These are phyloP conservation scores for Penicillium corylophilum DNA, from an alignment of 2,329 filamentous ascomycete species.

Conservation along the genomic window DNA sequence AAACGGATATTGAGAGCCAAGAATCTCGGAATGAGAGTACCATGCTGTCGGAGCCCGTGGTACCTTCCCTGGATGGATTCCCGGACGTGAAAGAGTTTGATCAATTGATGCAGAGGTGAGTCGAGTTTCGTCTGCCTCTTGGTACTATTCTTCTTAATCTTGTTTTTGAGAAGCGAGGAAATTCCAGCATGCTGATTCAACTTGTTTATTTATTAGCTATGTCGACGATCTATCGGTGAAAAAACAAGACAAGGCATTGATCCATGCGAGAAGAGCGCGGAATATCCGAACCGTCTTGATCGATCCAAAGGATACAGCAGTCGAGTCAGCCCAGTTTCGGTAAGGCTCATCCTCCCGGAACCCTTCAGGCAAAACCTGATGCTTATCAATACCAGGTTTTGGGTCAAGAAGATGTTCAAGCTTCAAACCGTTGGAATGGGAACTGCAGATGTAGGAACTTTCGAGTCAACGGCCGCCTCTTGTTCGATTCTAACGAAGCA, in stretches of 20 bases:
- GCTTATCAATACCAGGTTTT: constrained; percentile 40
- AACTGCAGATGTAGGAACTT: constrained; percentile 36
- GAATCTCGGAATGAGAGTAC: constrained; percentile 44
- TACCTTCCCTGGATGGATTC: constrained; percentile 45
- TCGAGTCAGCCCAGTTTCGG: constrained; percentile 53
- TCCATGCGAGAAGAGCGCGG: constrained; percentile 48
- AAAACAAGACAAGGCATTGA: constrained; percentile 54
- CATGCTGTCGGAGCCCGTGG: constrained; percentile 46
- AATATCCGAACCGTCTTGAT: constrained; percentile 50
- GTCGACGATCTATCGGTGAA: constrained; percentile 51
- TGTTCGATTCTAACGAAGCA: neutral
- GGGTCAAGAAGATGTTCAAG: constrained; percentile 56
- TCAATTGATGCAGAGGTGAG: constrained; percentile 46
- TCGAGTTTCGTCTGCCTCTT: too few species aligned
- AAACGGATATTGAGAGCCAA: constrained; percentile 45
- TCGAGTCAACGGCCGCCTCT: neutral
- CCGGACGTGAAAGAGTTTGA: constrained; percentile 49
- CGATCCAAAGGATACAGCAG: constrained; percentile 51
- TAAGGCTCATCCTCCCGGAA: constrained; percentile 19
- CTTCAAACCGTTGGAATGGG: constrained; percentile 42
- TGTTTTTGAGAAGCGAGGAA: too few species aligned
- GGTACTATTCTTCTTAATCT: too few species aligned
- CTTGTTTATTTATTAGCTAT: constrained; percentile 36
- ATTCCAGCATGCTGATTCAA: neutral
- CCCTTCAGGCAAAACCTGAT: neutral